These are phyloP conservation scores for Hortaea sp. DNA, from an alignment of 2,329 filamentous ascomycete species.

Conservation along the genomic window DNA sequence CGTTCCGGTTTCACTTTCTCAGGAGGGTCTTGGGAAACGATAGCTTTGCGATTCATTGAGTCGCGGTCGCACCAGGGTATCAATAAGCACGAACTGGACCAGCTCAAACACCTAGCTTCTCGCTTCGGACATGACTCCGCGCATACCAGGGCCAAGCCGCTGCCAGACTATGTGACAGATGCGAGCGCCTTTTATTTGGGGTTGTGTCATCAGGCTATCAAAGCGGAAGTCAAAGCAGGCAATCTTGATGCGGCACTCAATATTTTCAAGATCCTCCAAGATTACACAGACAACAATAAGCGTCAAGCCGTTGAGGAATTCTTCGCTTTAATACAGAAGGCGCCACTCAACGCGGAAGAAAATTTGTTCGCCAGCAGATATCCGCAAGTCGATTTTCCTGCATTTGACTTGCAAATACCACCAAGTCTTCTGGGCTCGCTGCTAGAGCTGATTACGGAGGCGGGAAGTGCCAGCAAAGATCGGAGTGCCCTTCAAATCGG, in stretches of 20 bases:
- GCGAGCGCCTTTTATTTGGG: slow-evolving; percentile 33
- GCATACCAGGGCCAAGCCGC: slow-evolving; percentile 23
- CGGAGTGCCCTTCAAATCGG: slow-evolving; percentile 38
- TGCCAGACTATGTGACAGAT: slow-evolving; percentile 34
- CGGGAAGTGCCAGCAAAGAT: slow-evolving; percentile 6
- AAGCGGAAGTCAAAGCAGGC: slow-evolving; percentile 29
- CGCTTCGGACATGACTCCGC: slow-evolving; percentile 31
- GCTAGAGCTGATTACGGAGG: slow-evolving; percentile 40
- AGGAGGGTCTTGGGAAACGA: slow-evolving; percentile 33
- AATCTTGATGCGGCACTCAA: slow-evolving; percentile 29
- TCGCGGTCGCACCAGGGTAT: slow-evolving; percentile 19
- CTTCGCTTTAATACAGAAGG: slow-evolving; percentile 17
- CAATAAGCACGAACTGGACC: not conserved
- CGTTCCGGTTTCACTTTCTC: slow-evolving; percentile 30
- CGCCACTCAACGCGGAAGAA: not conserved
- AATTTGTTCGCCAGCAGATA: slow-evolving; percentile 20
- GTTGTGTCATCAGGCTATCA: slow-evolving; percentile 33
- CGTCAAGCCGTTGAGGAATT: slow-evolving; percentile 32
- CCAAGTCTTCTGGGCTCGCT: slow-evolving; percentile 39
- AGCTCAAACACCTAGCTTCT: slow-evolving; percentile 27
- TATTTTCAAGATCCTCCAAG: slow-evolving; percentile 29
- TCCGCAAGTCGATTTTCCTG: slow-evolving; percentile 33
- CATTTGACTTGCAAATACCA: slow-evolving; percentile 37
- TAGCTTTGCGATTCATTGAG: slow-evolving; percentile 43
- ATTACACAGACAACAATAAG: slow-evolving; percentile 35